Evolutionary conservation across 805 yeast genomes (phyloP), one percentile per base, ranked within the genome.

Genomic region (Candida ulmi): DNA sequence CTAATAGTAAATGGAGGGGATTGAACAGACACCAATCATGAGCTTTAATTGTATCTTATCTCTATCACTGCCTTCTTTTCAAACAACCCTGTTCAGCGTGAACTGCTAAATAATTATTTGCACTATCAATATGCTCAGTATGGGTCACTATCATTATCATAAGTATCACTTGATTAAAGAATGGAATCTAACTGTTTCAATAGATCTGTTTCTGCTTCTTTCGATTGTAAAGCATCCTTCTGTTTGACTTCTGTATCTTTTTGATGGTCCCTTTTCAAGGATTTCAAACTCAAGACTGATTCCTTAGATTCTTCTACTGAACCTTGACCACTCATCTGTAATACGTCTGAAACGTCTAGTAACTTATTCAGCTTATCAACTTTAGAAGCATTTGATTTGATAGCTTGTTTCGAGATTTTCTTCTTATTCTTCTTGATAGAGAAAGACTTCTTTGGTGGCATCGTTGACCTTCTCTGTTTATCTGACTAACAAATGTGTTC

Each of bases 181-280:
- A 42, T 36, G 16, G 27, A 25, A 13, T 61, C 64, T 15, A 62
- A 54, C 35, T 63, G 68, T 29, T 53, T 49, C 33, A 50, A 27
- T 24, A 64, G 38, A 32, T 47, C 55, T 17, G 54, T 49, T 8
- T 61, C 55, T 2, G 61, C 57, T 15, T 52, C 57, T 31, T 53
- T 48, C 26, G 55, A 51, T 33, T 48, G 46, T 8, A 42, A 37
- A 26, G 47, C 44, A 3, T 51, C 45, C 26, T 43, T 41, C 12
- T 47, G 50, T 23, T 50, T 51, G 4, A 42, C 44, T 29, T 45
- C 40, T 17, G 49, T 48, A 40, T 64, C 66, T 16, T 46, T 48
- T 24, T 45, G 26, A 15, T 52, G 48, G 39, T 61, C 68, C 19
- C 52, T 44, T 24, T 52, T 39, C 15, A 62, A 37, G 0, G 37